phyloP scores from a whole-genome alignment of 2,329 filamentous ascomycete genomes.

The Cercospora berteroae region DNA sequence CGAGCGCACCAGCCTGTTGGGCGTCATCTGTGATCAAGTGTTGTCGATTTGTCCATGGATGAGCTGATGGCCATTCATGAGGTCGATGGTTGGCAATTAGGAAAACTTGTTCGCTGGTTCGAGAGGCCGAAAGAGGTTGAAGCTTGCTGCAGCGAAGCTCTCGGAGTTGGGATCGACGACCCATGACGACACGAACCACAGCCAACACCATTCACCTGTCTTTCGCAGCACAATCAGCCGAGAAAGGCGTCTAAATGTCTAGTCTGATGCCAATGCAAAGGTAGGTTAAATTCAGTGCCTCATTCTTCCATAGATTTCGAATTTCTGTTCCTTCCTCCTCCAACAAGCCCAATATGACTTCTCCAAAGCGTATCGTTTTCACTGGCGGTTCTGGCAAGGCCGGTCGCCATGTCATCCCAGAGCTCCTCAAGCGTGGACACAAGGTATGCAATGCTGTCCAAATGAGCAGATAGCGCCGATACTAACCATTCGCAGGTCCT shows the following conservation, averaged over 20 bases:
- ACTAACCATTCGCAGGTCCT: slow-evolving; percentile 38
- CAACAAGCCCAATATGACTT: slow-evolving; percentile 3
- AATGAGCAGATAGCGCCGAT: no score
- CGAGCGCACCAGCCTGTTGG: slow-evolving; percentile 48
- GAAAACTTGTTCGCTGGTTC: not conserved
- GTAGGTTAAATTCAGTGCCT: not conserved
- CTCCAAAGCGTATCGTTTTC: slow-evolving; percentile 48
- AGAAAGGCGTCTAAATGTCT: slow-evolving; percentile 5
- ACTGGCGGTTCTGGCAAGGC: slow-evolving; percentile 58
- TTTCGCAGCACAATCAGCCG: slow-evolving; percentile 9
- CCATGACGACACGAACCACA: slow-evolving; percentile 7
- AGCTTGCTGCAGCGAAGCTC: not conserved
- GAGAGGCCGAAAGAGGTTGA: not conserved
- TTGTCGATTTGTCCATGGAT: slow-evolving; percentile 17
- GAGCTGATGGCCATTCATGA: slow-evolving; percentile 6
- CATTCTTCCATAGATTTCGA: not conserved
- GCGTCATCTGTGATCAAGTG: slow-evolving; percentile 33
- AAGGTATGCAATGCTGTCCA: slow-evolving; percentile 29
- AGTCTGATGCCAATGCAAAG: not conserved
- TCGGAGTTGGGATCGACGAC: not conserved
- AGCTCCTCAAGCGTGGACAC: slow-evolving; percentile 52
- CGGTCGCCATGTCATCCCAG: slow-evolving; percentile 55
- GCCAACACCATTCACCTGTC: not conserved
- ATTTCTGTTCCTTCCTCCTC: not conserved
- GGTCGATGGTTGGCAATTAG: not conserved